These are phyloP conservation scores for Penicillium sp. DNA, from an alignment of 2,329 filamentous ascomycete species.

Conservation along the genomic window DNA sequence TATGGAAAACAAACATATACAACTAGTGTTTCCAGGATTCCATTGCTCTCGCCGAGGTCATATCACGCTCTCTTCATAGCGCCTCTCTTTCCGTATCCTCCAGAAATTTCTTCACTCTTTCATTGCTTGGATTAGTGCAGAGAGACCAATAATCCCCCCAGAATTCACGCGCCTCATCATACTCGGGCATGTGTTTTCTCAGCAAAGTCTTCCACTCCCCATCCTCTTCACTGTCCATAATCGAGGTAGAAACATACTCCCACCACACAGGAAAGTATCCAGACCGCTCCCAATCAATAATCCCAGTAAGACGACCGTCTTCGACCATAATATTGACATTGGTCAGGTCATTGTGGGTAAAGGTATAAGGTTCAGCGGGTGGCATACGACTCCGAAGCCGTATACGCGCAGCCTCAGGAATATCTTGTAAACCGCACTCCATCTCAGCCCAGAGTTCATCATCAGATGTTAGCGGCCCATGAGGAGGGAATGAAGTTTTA, in stretches of 20 bases:
- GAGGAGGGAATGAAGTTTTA: background rate
- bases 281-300: slow-evolving; percentile 39
- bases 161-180: slow-evolving; percentile 16
- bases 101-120: slow-evolving; percentile 7
- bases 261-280: slow-evolving; percentile 41
- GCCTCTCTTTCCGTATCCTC: slow-evolving; percentile 6
- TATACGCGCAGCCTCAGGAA: slow-evolving; percentile 8
- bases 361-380: slow-evolving; percentile 28
- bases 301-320: slow-evolving; percentile 31
- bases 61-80: no score
- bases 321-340: slow-evolving; percentile 39
- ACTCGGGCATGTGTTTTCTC: slow-evolving; percentile 15
- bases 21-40: no score
- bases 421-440: slow-evolving; percentile 3
- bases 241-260: slow-evolving; percentile 18
- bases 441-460: slow-evolving; percentile 16
- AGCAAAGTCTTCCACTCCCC: slow-evolving; percentile 18
- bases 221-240: slow-evolving; percentile 15
- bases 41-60: no score
- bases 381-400: slow-evolving; percentile 17
- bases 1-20: no score
- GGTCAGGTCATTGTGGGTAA: slow-evolving; percentile 38
- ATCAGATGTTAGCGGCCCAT: slow-evolving; percentile 13
- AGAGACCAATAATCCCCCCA: slow-evolving; percentile 18
- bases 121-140: slow-evolving; percentile 6